Conservation (phyloP, 306 rosid genomes). For the Bauhinia variegata region DNA sequence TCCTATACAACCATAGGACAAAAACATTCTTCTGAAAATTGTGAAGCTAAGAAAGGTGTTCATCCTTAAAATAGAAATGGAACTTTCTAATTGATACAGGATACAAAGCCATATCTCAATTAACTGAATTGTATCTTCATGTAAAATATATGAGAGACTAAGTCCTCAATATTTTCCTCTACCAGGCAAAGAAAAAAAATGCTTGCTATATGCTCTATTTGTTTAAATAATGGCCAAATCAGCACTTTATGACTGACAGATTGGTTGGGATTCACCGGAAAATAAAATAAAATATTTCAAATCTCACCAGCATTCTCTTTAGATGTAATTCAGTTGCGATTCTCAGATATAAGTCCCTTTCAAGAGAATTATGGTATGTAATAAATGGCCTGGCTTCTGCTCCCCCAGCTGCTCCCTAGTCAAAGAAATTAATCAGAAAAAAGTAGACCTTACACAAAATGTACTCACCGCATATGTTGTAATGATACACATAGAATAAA, state of each 20-base stretch:
- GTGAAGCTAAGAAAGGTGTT: conserved; percentile 16
- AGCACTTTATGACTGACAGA: conserved; percentile 6
- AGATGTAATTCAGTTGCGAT: conserved; percentile 96
- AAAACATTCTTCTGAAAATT: conserved; percentile 7
- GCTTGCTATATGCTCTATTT: conserved; percentile 2
- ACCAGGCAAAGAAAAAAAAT: neutral
- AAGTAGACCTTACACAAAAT: conserved; percentile 28
- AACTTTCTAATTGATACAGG: neutral
- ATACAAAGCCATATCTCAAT: conserved; percentile 15
- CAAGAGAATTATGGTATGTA: conserved; percentile 90
- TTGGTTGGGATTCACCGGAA: neutral
- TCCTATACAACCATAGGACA: neutral
- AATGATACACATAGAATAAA: neutral
- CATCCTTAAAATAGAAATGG: conserved; percentile 29
- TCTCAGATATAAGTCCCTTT: conserved; percentile 92
- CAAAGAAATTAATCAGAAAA: conserved; percentile 49
- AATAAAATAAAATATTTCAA: neutral
- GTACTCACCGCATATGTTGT: neutral
- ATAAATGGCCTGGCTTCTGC: conserved; percentile 99
- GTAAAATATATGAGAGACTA: conserved; percentile 1
- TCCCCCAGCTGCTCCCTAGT: conserved; percentile 98
- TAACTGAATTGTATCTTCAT: neutral
- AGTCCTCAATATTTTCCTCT: conserved; percentile 25
- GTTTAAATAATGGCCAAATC: conserved; percentile 1
- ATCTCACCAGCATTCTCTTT: conserved; percentile 96